A percentile compares a stretch with the other conserved stretches of the same genome.
These are phyloP conservation scores for Agaricus blazei DNA, from an alignment of 768 basidiomycete genomes.

Conservation along the genomic window DNA sequence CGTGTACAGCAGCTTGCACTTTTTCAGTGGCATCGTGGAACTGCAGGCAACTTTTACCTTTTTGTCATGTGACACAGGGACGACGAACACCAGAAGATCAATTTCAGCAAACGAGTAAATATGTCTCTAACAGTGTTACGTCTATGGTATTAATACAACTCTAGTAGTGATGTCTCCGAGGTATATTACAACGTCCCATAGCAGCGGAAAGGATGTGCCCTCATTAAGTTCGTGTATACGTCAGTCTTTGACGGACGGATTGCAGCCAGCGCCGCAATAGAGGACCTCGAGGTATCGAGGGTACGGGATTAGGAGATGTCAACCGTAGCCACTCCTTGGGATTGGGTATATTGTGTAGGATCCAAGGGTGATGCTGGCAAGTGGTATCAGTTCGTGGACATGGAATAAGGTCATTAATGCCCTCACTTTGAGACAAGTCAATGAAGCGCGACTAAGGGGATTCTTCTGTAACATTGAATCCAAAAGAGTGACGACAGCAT, in stretches of 20 bases:
- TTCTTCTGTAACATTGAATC: slow-evolving; percentile 38
- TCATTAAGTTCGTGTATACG: not conserved
- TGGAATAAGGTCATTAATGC: not conserved
- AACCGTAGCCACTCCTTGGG: slow-evolving; percentile 31
- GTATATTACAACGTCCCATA: not conserved
- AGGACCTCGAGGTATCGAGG: not conserved
- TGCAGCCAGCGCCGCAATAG: slow-evolving; percentile 22
- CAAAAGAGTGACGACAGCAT: slow-evolving; percentile 26
- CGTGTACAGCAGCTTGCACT: not conserved
- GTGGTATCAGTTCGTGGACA: not conserved
- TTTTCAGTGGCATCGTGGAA: not conserved
- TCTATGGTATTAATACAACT: slow-evolving; percentile 1
- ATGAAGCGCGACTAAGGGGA: slow-evolving; percentile 25
- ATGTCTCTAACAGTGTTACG: not conserved
- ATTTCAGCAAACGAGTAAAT: not conserved
- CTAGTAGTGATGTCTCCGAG: not conserved
- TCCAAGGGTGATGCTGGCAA: slow-evolving; percentile 32
- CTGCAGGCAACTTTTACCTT: not conserved
- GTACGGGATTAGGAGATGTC: slow-evolving; percentile 22
- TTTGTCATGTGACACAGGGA: slow-evolving; percentile 6
- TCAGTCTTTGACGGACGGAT: slow-evolving; percentile 22
- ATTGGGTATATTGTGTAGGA: slow-evolving; percentile 28
- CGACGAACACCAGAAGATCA: not conserved
- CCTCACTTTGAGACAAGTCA: slow-evolving; percentile 29
- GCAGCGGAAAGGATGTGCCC: not conserved